Evolutionary conservation across 2,329 filamentous ascomycete genomes (phyloP).

Genomic region (Penicillium sp.): DNA sequence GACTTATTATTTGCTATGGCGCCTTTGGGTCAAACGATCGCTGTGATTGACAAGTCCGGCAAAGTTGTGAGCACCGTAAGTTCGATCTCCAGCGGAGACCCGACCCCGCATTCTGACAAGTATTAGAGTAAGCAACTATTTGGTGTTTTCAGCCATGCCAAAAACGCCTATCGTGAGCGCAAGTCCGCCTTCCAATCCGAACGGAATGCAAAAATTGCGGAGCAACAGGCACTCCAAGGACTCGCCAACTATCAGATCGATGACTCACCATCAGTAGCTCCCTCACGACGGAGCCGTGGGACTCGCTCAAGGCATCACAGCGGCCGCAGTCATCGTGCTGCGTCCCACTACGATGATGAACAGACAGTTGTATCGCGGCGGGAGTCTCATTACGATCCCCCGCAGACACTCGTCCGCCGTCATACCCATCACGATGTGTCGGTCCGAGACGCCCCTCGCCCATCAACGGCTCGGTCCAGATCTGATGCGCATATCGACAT

Average conservation of each 20-base stretch:
- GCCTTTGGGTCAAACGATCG: conserved; percentile 60
- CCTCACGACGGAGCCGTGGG: conserved; percentile 36
- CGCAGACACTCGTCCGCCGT: conserved; percentile 27
- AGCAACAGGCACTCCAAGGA: conserved; percentile 53
- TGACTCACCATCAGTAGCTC: conserved; percentile 38
- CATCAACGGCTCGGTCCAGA: conserved; percentile 23
- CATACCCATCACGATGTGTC: conserved; percentile 33
- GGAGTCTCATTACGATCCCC: conserved; percentile 17
- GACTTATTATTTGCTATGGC: conserved; percentile 21
- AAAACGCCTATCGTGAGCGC: conserved; percentile 75
- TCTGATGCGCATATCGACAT: conserved; percentile 58
- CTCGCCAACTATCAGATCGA: conserved; percentile 46
- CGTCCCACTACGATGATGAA: conserved; percentile 25
- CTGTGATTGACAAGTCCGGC: conserved; percentile 81
- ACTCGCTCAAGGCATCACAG: conserved; percentile 26
- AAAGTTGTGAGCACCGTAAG: conserved; percentile 82
- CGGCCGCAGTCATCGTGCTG: conserved; percentile 21
- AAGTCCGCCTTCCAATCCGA: conserved; percentile 72
- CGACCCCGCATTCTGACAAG: conserved; percentile 15
- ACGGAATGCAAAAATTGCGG: conserved; percentile 51
- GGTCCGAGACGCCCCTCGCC: conserved; percentile 20
- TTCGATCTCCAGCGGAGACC: conserved; percentile 3
- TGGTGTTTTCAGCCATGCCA: conserved; percentile 84
- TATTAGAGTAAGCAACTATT: conserved; percentile 76
- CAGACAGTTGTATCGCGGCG: conserved; percentile 19